Conservation (phyloP, 2,329 filamentous ascomycete species). For the Cercospora beticola region DNA sequence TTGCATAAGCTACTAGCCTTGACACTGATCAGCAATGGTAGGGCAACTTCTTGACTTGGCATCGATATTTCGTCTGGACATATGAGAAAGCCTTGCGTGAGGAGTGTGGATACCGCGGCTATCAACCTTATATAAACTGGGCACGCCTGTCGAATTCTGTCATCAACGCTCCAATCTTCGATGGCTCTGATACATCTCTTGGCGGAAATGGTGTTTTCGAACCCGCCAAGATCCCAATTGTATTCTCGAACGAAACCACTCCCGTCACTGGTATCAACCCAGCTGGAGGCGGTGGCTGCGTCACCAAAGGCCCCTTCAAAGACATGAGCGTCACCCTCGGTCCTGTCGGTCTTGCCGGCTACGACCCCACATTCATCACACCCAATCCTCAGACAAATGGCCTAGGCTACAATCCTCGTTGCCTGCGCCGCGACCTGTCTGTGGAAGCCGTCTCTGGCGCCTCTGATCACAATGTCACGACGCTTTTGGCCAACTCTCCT, state of each 20-base stretch:
- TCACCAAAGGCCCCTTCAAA: slow-evolving; percentile 52
- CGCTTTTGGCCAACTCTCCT: slow-evolving; percentile 16
- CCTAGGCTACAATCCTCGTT: slow-evolving; percentile 25
- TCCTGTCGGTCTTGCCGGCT: slow-evolving; percentile 12
- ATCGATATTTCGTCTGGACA: slow-evolving; percentile 45
- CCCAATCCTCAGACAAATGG: slow-evolving; percentile 31
- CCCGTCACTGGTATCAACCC: slow-evolving; percentile 41
- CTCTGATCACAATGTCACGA: slow-evolving; percentile 13
- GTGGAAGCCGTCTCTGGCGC: background rate
- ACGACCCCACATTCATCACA: slow-evolving; percentile 1
- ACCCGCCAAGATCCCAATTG: background rate
- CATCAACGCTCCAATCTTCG: slow-evolving; percentile 54
- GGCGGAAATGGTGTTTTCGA: slow-evolving; percentile 30
- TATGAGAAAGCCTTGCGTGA: slow-evolving; percentile 46
- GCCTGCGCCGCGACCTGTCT: slow-evolving; percentile 20
- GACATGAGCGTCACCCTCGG: slow-evolving; percentile 29
- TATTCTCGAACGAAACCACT: slow-evolving; percentile 5
- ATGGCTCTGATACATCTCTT: slow-evolving; percentile 53
- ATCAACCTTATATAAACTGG: slow-evolving; percentile 33
- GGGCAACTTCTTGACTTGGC: slow-evolving; percentile 41
- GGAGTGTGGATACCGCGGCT: slow-evolving; percentile 47
- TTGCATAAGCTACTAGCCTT: background rate
- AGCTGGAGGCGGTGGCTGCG: slow-evolving; percentile 58
- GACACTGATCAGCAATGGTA: background rate
- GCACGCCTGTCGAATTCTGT: slow-evolving; percentile 47